Evolutionary conservation across 495 filamentous ascomycete species (phyloP).

Genomic region (Durotheca rogersii): DNA sequence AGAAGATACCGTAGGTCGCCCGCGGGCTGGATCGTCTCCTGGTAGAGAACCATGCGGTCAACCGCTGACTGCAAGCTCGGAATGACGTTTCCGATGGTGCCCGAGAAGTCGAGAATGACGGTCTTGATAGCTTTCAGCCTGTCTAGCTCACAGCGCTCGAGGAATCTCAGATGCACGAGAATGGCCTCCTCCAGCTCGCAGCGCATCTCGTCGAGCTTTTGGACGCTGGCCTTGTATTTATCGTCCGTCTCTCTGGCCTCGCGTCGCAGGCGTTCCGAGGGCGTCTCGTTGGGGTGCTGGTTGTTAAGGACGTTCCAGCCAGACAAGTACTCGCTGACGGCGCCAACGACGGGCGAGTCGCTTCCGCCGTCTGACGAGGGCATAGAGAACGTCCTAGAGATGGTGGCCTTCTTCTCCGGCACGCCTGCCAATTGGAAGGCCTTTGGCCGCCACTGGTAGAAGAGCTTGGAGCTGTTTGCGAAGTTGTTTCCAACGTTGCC

Average conservation of each 20-base stretch:
- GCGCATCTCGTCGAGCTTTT: conserved; percentile 82
- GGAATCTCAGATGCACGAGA: conserved; percentile 86
- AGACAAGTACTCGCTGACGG: conserved; percentile 82
- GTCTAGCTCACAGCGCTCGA: conserved; percentile 97
- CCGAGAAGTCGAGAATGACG: conserved; percentile 95
- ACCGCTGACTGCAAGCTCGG: conserved; percentile 92
- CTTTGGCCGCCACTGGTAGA: conserved; percentile 94
- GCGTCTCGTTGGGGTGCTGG: conserved; percentile 83
- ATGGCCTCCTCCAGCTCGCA: conserved; percentile 95
- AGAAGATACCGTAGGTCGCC: conserved; percentile 92
- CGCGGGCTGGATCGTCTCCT: conserved; percentile 92
- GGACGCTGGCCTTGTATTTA: conserved; percentile 81
- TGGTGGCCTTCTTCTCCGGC: conserved; percentile 76
- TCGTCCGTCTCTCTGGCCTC: conserved; percentile 92
- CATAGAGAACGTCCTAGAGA: conserved; percentile 70
- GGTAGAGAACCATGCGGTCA: conserved; percentile 97
- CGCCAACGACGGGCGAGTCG: conserved; percentile 72
- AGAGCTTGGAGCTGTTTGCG: conserved; percentile 94
- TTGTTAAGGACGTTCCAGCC: conserved; percentile 91
- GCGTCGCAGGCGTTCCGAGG: conserved; percentile 77
- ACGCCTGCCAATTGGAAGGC: conserved; percentile 85
- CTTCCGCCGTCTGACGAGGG: conserved; percentile 48
- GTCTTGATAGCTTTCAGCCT: conserved; percentile 96
- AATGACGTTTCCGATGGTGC: conserved; percentile 97
- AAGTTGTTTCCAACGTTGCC: conserved; percentile 95